These are phyloP conservation scores for Craspedostauros australis DNA, from an alignment of 108 stramenopile species.

Conservation along the genomic window DNA sequence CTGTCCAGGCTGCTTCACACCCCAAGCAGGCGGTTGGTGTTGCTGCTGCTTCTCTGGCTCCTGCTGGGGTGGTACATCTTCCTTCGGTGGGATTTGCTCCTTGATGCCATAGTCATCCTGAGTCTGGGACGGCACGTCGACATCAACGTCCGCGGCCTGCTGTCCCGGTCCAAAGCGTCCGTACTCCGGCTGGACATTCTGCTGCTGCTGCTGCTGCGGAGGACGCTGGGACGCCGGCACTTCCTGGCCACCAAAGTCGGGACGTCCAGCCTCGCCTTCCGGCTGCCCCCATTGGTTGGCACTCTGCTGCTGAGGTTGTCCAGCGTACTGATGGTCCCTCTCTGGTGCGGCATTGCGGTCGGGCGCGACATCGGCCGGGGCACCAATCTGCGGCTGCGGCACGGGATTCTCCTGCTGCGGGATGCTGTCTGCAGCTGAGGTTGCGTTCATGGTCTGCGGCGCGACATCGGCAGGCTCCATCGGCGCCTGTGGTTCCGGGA, in stretches of 20 bases:
- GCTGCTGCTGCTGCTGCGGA: not conserved
- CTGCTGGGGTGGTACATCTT: not conserved
- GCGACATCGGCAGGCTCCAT: not conserved
- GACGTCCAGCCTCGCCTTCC: not conserved
- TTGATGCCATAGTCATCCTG: not conserved
- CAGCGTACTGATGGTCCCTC: not conserved
- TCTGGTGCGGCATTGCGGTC: too few species aligned
- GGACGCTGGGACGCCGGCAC: not conserved
- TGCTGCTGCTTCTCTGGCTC: not conserved
- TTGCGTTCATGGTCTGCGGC: slow-evolving; percentile 1
- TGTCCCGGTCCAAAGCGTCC: not conserved
- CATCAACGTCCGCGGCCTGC: not conserved
- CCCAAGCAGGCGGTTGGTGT: not conserved
- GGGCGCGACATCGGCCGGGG: too few species aligned
- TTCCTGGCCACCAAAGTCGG: not conserved
- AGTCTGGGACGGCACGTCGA: too few species aligned
- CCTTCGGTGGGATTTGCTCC: not conserved
- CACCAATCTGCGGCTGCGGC: too few species aligned
- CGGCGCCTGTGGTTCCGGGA: slow-evolving; percentile 1
- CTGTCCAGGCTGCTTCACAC: not conserved
- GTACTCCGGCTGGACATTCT: slow-evolving; percentile 1
- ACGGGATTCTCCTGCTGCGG: too few species aligned
- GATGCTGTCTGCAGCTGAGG: slow-evolving; percentile 1
- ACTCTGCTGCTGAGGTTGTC: not conserved
- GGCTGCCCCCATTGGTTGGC: not conserved